phyloP scores from a whole-genome alignment of 495 filamentous ascomycete genomes.

The Neurospora discreta region DNA sequence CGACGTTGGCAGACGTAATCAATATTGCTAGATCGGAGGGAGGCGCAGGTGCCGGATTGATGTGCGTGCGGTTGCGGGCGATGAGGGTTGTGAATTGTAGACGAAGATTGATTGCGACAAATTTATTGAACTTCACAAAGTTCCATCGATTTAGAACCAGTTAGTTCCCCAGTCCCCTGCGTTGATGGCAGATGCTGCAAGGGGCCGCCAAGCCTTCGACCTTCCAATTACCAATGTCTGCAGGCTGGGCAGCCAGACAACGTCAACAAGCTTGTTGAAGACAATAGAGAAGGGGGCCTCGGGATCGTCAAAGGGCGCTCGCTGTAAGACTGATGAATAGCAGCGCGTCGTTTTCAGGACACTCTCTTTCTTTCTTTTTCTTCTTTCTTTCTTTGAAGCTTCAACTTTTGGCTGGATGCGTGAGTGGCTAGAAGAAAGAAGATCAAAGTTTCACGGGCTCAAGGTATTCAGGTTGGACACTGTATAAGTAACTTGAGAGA shows the following conservation, averaged over 20 bases:
- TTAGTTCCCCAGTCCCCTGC: background rate
- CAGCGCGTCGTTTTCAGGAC: background rate
- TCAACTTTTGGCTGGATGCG: background rate
- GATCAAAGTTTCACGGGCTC: background rate
- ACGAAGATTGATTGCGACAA: background rate
- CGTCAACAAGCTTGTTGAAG: background rate
- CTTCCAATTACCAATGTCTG: background rate
- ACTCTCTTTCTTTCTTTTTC: background rate
- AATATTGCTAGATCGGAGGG: background rate
- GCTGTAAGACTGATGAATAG: background rate
- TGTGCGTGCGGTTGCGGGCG: background rate
- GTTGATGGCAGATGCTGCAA: background rate
- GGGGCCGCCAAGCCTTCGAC: background rate
- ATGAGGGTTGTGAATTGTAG: background rate
- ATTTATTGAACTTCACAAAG: background rate
- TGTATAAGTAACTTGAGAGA: background rate
- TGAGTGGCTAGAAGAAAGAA: background rate
- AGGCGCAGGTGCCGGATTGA: background rate
- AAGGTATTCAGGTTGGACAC: background rate
- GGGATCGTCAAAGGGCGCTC: background rate
- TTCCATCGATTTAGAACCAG: background rate
- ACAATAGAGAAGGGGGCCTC: background rate
- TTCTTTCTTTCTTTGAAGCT: background rate
- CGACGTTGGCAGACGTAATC: background rate
- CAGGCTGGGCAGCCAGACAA: background rate